Conservation (phyloP, 495 filamentous ascomycete genomes). For the Aspergillus campestris region DNA sequence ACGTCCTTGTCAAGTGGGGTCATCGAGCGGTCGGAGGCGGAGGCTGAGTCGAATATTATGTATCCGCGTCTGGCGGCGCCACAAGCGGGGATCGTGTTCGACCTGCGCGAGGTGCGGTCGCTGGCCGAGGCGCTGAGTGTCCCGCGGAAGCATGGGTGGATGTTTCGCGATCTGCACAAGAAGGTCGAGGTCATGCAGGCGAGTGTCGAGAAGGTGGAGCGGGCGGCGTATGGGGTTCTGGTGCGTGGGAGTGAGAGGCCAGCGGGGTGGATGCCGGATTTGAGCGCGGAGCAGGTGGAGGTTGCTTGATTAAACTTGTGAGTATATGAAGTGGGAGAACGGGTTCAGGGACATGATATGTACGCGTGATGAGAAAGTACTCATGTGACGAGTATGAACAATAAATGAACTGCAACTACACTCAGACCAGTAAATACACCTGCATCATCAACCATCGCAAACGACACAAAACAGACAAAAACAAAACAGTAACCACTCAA, state of each 20-base stretch:
- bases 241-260: conserved; percentile 84
- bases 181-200: conserved; percentile 81
- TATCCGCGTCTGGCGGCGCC: conserved; percentile 8
- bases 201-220: conserved; percentile 91
- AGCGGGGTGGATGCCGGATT: conserved; percentile 85
- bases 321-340: no score
- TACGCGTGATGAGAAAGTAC: no score
- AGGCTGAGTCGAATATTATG: conserved; percentile 8
- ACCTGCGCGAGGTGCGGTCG: conserved; percentile 66
- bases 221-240: conserved; percentile 73
- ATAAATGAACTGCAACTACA: no score
- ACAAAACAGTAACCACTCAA: no score
- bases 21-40: neutral
- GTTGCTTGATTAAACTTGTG: no score
- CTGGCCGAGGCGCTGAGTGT: conserved; percentile 63
- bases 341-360: no score
- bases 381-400: no score
- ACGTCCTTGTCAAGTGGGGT: conserved; percentile 39
- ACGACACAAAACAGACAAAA: no score
- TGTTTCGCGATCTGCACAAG: conserved; percentile 59
- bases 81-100: conserved; percentile 50
- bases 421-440: no score
- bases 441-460: no score
- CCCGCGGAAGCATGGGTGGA: conserved; percentile 21
- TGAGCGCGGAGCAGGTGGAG: conserved; percentile 38